Percentiles rank a stretch among this genome's conserved stretches.
Conservation (phyloP, 2,329 filamentous ascomycete genomes). For the Cylindrodendrum hubeiense region DNA sequence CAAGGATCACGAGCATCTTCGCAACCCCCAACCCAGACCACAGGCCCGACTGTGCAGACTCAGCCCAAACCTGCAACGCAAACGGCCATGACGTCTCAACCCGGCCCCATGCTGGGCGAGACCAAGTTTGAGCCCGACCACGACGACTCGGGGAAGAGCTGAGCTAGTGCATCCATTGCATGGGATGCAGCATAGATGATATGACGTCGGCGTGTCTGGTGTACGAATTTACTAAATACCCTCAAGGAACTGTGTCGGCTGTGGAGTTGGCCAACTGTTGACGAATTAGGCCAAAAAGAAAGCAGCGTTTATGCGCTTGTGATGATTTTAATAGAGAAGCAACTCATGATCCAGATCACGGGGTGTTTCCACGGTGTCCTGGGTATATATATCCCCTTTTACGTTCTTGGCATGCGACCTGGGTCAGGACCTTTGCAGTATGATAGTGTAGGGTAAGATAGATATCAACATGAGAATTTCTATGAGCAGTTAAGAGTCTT, state of each 20-base stretch:
- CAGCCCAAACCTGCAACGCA: slow-evolving; percentile 68
- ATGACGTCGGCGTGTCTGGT: slow-evolving; percentile 13
- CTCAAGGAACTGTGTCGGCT: slow-evolving; percentile 4
- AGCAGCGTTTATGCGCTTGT: slow-evolving; percentile 20
- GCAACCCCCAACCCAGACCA: slow-evolving; percentile 54
- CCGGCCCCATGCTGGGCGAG: slow-evolving; percentile 72
- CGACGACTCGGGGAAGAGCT: slow-evolving; percentile 54
- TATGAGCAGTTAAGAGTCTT: neutral
- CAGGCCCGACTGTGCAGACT: slow-evolving; percentile 67
- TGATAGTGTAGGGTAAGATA: slow-evolving; percentile 11
- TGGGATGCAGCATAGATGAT: slow-evolving; percentile 16
- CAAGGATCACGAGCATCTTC: slow-evolving; percentile 48
- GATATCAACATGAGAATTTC: neutral
- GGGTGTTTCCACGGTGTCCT: slow-evolving; percentile 12
- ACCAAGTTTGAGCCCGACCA: slow-evolving; percentile 78
- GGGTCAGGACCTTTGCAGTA: neutral
- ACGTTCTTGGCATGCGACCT: neutral
- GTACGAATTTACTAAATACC: slow-evolving; percentile 36
- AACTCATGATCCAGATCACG: slow-evolving; percentile 23
- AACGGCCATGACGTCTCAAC: slow-evolving; percentile 69
- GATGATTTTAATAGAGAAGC: slow-evolving; percentile 27
- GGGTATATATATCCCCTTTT: slow-evolving; percentile 14
- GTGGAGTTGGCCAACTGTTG: slow-evolving; percentile 11
- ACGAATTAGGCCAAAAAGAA: slow-evolving; percentile 16
- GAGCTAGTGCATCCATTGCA: slow-evolving; percentile 11